Base-by-base conservation (phyloP, 306 rosid genomes). In the Astragalus membranaceus region DNA sequence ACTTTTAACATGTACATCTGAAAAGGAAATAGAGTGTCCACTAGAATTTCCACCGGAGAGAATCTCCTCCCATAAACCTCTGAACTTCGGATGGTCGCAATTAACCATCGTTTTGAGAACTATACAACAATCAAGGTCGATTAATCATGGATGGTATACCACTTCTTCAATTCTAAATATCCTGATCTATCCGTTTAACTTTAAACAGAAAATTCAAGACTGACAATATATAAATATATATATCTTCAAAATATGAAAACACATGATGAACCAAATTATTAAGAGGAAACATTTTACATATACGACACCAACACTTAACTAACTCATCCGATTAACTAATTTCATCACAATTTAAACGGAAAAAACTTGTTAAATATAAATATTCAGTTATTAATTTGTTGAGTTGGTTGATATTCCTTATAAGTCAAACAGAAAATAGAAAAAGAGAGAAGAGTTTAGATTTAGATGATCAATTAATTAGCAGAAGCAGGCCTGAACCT, bases 401-500 rank as follows among this genome's bases (percentile, higher is more conserved):
- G 5, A 49, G 15, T 66, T 47, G 71, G 12, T 63, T 64, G 8
- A 13, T 11, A 29, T 52, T 51, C 4, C 33, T 67, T 52, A 26
- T 26, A 26, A 26, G 30, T 26, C 30, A 26, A 26, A 26, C 3
- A 69, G 63, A 53, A 13, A 53, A 53, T 55, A 55, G 17, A 46
- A 26, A 41, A 26, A 41, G 36, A 23, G 37, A 26, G n/a, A 12
- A 16, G 15, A 16, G 33, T 41, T 41, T 41, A 42, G 2, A n/a
- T n/a, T 41, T 9, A 1, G 11, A 23, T 9, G 29, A 47, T 49
- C 56, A 65, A 26, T 26, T 26, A 65, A 26, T 26, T 26, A 10
- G 44, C 76, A 1, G 71, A 63, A 53, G 82, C 70, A 4, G 92
- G 87, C 79, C 81, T 86, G 84, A 95, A 95, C 84, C 95, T 91